Percentiles rank a stretch among this genome's conserved stretches.
These are phyloP conservation scores for Botryobasidium botryosum DNA, from an alignment of 768 basidiomycete species.

Conservation along the genomic window DNA sequence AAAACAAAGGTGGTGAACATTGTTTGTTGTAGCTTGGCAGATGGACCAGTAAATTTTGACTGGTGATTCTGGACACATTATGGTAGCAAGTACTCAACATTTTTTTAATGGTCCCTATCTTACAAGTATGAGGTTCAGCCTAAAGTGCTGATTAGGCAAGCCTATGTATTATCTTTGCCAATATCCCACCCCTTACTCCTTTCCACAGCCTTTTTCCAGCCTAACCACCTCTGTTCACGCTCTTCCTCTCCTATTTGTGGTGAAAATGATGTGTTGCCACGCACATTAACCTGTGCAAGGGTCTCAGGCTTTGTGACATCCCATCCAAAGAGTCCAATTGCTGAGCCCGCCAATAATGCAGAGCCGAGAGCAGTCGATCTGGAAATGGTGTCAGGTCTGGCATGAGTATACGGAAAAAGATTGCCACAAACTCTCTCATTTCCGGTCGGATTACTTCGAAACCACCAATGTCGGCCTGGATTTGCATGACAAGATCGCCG, in stretches of 20 bases:
- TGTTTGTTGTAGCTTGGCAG: too few relatives aligned
- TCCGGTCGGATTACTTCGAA: conserved; percentile 83
- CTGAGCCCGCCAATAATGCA: conserved; percentile 81
- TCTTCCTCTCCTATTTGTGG: conserved; percentile 36
- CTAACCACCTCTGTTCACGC: conserved; percentile 48
- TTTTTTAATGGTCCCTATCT: too few relatives aligned
- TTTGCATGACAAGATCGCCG: conserved; percentile 71
- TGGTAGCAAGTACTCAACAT: too few relatives aligned
- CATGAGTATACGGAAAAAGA: neutral
- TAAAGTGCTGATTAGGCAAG: too few relatives aligned
- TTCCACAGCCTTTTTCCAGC: conserved; percentile 83
- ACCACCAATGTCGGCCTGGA: conserved; percentile 80
- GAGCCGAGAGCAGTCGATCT: conserved; percentile 93
- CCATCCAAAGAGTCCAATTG: conserved; percentile 83
- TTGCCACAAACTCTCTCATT: conserved; percentile 65
- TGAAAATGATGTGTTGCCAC: conserved; percentile 53
- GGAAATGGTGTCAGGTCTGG: neutral
- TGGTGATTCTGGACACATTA: too few relatives aligned
- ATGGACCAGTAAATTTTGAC: too few relatives aligned
- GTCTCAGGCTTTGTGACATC: conserved; percentile 71
- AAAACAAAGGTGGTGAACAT: too few relatives aligned
- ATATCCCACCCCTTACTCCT: conserved; percentile 71
- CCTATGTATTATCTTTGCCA: conserved; percentile 16
- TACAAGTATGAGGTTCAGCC: too few relatives aligned
- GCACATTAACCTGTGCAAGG: conserved; percentile 70